These are phyloP conservation scores for Trichophyton rubrum DNA, from an alignment of 2,329 filamentous ascomycete genomes.

Conservation along the genomic window DNA sequence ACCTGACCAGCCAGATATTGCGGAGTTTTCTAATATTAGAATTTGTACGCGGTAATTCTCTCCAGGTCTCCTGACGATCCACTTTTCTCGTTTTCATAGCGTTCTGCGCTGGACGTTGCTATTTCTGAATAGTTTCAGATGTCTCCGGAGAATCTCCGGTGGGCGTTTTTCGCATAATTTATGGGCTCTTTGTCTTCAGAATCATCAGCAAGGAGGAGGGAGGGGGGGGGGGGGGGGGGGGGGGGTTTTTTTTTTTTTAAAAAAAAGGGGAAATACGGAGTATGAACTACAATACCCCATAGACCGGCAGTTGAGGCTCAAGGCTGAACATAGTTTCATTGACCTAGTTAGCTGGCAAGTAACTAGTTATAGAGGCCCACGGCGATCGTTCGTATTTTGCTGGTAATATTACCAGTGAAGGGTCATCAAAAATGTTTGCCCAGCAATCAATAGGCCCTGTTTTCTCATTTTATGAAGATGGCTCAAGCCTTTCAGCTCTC, in stretches of 20 bases:
- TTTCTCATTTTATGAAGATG: neutral
- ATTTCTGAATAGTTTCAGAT: neutral
- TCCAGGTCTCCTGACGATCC: neutral
- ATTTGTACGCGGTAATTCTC: neutral
- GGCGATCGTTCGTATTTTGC: neutral
- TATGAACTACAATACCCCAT: neutral
- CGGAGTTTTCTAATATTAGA: neutral
- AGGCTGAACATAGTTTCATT: neutral
- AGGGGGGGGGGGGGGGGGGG: too few relatives aligned
- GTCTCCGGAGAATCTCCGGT: neutral
- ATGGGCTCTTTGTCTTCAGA: too few relatives aligned
- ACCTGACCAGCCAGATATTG: neutral
- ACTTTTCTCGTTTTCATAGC: neutral
- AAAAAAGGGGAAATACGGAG: neutral
- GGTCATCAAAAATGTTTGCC: neutral
- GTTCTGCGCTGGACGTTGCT: neutral
- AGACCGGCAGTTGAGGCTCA: neutral
- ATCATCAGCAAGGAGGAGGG: too few relatives aligned
- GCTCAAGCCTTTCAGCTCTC: neutral
- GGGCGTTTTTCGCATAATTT: too few relatives aligned
- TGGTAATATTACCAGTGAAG: neutral
- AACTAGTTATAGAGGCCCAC: neutral
- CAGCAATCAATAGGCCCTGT: neutral
- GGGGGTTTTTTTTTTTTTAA: too few relatives aligned
- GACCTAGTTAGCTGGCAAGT: neutral